Evolutionary conservation across 169 alveolate genomes (phyloP).

Genomic region (Cyclospora cayetanensis): DNA sequence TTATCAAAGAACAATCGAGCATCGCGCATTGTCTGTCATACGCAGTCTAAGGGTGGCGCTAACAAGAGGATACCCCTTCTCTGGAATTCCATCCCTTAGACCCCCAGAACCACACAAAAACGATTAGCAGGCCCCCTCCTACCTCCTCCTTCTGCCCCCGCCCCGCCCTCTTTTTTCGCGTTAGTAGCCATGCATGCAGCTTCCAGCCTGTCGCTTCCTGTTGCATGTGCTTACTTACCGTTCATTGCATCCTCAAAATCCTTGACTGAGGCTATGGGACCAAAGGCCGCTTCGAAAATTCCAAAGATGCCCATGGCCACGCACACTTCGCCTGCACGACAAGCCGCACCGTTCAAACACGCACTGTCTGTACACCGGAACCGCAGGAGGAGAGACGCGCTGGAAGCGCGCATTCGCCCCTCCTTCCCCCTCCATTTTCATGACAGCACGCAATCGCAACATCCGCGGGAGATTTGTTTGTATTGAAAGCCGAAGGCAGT

Average conservation of each 20-base stretch:
- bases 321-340: slow-evolving; percentile 27
- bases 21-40: background rate
- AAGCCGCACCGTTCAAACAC: background rate
- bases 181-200: background rate
- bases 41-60: background rate
- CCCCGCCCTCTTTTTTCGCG: background rate
- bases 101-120: too few relatives aligned
- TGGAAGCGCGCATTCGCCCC: too few relatives aligned
- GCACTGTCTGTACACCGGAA: too few relatives aligned
- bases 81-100: too few relatives aligned
- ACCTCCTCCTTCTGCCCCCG: background rate
- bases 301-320: slow-evolving; percentile 33
- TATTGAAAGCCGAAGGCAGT: too few relatives aligned
- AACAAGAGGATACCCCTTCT: too few relatives aligned
- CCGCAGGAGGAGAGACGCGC: too few relatives aligned
- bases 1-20: too few relatives aligned
- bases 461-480: too few relatives aligned
- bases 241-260: background rate
- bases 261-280: background rate
- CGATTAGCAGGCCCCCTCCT: background rate
- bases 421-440: too few relatives aligned
- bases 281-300: background rate
- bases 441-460: too few relatives aligned
- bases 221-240: background rate
- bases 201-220: background rate